Base-by-base conservation (phyloP, 179 eudicot genomes). In the Beta corolliflora region DNA sequence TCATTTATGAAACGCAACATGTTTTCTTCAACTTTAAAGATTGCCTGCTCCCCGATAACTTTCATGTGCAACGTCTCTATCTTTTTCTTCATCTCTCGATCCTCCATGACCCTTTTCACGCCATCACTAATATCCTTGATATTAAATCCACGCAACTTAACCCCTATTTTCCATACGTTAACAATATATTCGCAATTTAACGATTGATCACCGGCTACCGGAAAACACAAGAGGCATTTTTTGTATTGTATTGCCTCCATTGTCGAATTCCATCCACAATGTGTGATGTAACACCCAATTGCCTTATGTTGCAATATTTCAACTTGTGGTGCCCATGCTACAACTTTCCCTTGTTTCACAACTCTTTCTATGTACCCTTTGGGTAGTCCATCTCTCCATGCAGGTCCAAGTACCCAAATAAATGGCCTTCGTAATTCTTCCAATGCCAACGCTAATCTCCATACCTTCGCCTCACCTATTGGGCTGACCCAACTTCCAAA, bases 401-500 rank as follows among this genome's bases (percentile, higher is more conserved):
- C 53, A 54, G 81, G 82, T 76, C 92, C 93, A 36, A 94, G 86
- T 10, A 87, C 97, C 98, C 98, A 94, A 36, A 94, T 71, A 79
- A 93, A 93, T 5, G 94, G 97, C 29, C 85, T 88, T 25, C 52
- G 25, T 3, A 85, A 80, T 41, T 87, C 89, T 83, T 94, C 97
- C 10, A 93, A 86, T 1, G 97, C 84, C 72, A 83, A 64, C 14
- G 98, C 97, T 50, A 94, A 76, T 31, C 65, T 80, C 45, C 81
- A 86, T 8, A 91, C 85, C 71, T 94, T 89, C 5, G 66, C 67
- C 80, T 88, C 89, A 1, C 88, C 91, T 45, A 91, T 89, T 44
- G 98, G 98, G 85, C 92, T 87, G 29, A 92, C 94, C 98, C 98
- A 94, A 78, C 96, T 94, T 25, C 98, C 98, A 76, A 94, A 94